Evolutionary conservation across 768 basidiomycete genomes (phyloP).

Genomic region (Mycena filopes): DNA sequence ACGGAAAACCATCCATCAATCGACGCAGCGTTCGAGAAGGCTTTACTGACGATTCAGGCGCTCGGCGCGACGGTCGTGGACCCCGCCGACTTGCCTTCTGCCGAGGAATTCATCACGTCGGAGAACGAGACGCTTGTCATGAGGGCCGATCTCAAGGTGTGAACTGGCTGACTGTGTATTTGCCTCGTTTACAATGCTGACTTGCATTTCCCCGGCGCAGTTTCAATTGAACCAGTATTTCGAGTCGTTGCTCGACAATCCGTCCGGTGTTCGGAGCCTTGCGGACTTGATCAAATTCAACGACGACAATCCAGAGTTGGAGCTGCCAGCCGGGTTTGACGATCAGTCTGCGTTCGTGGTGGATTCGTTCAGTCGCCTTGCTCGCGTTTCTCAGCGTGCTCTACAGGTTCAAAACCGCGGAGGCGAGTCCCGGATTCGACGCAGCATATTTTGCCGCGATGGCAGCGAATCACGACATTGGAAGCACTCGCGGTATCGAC

Average conservation of each 20-base stretch:
- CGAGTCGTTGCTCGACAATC: constrained; percentile 57
- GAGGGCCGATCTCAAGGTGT: constrained; percentile 66
- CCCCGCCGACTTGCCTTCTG: constrained; percentile 68
- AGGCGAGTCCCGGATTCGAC: constrained; percentile 54
- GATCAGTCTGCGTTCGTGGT: constrained; percentile 46
- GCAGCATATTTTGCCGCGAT: constrained; percentile 58
- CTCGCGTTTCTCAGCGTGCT: no score
- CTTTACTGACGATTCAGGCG: constrained; percentile 47
- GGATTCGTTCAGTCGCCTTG: no score
- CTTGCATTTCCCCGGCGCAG: constrained; percentile 42
- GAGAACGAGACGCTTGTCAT: constrained; percentile 66
- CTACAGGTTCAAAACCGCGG: constrained; percentile 48
- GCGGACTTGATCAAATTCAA: constrained; percentile 70
- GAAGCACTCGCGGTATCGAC: constrained; percentile 65
- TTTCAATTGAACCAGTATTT: constrained; percentile 63
- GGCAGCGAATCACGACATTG: constrained; percentile 55
- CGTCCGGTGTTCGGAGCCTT: constrained; percentile 64
- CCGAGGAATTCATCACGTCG: constrained; percentile 56
- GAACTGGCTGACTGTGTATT: neutral
- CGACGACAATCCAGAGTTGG: constrained; percentile 59
- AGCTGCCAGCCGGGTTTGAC: constrained; percentile 52
- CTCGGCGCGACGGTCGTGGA: constrained; percentile 66
- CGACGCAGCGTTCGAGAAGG: constrained; percentile 49
- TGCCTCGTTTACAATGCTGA: neutral
- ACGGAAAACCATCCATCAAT: constrained; percentile 47